These are phyloP conservation scores for Lipomyces japonicus DNA, from an alignment of 805 yeast genomes.

Conservation along the genomic window DNA sequence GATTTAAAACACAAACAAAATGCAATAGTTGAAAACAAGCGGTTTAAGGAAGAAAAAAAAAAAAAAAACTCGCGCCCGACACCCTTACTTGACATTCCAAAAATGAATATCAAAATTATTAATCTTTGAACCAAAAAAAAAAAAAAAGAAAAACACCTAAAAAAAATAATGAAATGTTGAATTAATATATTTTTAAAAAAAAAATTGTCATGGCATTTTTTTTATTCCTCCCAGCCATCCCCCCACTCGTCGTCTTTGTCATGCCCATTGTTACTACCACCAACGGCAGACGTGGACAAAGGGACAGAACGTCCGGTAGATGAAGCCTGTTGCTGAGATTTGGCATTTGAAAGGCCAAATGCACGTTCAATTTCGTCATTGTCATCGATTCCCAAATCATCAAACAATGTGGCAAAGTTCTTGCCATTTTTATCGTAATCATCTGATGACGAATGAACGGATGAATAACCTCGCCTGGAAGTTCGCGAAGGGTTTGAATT, in stretches of 20 bases:
- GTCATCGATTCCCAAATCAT: conserved; percentile 47
- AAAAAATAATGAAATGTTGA: too few species aligned
- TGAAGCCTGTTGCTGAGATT: conserved; percentile 59
- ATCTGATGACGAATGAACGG: conserved; percentile 2
- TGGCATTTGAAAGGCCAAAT: conserved; percentile 58
- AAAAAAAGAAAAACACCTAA: too few species aligned
- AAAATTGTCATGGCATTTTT: too few species aligned
- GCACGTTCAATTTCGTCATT: conserved; percentile 53
- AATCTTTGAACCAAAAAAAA: too few species aligned
- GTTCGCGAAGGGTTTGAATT: not conserved
- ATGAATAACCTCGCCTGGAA: conserved; percentile 6
- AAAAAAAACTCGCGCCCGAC: too few species aligned
- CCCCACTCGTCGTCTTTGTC: conserved; percentile 24
- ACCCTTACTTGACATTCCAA: too few species aligned
- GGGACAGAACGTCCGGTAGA: conserved; percentile 44
- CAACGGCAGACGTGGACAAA: too few species aligned
- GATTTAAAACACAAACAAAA: too few species aligned
- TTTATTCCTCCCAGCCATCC: conserved; percentile 22
- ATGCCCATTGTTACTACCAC: conserved; percentile 1
- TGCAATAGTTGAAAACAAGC: too few species aligned
- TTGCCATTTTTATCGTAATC: conserved; percentile 43
- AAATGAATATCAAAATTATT: too few species aligned
- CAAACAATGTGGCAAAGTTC: conserved; percentile 46
- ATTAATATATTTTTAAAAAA: too few species aligned
- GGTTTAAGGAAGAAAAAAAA: too few species aligned